A percentile compares a stretch with the other conserved stretches of the same genome.
Evolutionary conservation across 192 early-diverging fungal genomes (phyloP).

Genomic region (Funneliformis mosseae): DNA sequence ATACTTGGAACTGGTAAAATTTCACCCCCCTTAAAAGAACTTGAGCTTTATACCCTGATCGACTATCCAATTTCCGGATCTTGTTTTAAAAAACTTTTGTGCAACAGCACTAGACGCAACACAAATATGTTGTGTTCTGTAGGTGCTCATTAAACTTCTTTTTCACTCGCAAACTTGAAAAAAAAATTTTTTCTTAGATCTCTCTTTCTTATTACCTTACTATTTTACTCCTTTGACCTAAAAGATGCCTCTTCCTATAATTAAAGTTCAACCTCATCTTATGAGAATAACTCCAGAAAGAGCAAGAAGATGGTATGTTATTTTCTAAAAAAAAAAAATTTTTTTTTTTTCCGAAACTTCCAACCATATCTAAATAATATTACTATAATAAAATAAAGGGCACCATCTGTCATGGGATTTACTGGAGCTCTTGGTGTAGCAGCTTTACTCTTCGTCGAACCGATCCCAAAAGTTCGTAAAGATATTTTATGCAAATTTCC

Average conservation of each 20-base stretch:
- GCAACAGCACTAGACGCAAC: too few relatives aligned
- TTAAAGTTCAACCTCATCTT: slow-evolving; percentile 11
- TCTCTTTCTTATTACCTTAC: too few relatives aligned
- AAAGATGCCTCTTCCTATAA: not conserved
- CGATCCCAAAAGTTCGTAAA: not conserved
- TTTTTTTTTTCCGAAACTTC: not conserved
- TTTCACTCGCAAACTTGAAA: not conserved
- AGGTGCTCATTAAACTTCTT: too few relatives aligned
- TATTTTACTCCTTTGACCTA: too few relatives aligned
- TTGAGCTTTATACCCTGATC: not conserved
- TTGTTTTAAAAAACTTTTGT: too few relatives aligned
- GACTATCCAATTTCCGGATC: not conserved
- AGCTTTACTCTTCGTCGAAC: slow-evolving; percentile 1
- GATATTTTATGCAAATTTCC: slow-evolving; percentile 14
- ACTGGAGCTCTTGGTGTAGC: not conserved
- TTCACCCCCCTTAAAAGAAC: not conserved
- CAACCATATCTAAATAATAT: not conserved
- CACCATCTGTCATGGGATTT: not conserved
- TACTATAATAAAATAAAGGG: not conserved
- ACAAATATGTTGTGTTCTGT: too few relatives aligned
- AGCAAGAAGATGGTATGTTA: not conserved
- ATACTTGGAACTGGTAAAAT: not conserved
- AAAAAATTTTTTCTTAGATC: not conserved
- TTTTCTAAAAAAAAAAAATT: not conserved
- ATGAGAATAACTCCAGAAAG: slow-evolving; percentile 3